A percentile compares a stretch with the other conserved stretches of the same genome.
Conservation (phyloP, 306 rosid species). For the Acacia acuminata region DNA sequence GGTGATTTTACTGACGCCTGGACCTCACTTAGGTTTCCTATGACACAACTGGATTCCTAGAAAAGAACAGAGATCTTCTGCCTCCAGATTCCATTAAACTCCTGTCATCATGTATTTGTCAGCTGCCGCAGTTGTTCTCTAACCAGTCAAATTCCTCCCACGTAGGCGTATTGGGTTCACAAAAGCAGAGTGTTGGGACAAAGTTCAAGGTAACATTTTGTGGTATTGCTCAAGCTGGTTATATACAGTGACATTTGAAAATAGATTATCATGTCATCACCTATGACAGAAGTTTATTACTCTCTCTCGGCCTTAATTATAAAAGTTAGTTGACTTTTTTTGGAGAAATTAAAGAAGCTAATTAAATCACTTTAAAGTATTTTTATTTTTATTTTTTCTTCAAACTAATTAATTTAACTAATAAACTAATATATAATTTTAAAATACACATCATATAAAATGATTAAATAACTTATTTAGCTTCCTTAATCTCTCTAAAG, state of each 20-base stretch:
- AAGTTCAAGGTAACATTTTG: slow-evolving; percentile 71
- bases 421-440: too few relatives aligned
- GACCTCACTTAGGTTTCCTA: slow-evolving; percentile 64
- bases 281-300: background rate
- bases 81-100: slow-evolving; percentile 69
- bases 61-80: slow-evolving; percentile 78
- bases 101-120: slow-evolving; percentile 66
- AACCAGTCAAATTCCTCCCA: slow-evolving; percentile 46
- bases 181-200: slow-evolving; percentile 64
- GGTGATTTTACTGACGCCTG: slow-evolving; percentile 33
- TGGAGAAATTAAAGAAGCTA: too few relatives aligned
- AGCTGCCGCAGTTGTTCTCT: slow-evolving; percentile 59
- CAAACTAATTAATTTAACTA: too few relatives aligned
- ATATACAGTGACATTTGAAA: slow-evolving; percentile 5
- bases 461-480: too few relatives aligned
- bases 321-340: too few relatives aligned
- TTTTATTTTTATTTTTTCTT: too few relatives aligned
- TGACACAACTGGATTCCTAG: slow-evolving; percentile 83
- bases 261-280: slow-evolving; percentile 21
- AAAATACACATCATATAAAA: too few relatives aligned
- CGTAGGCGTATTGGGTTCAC: slow-evolving; percentile 46
- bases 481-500: too few relatives aligned
- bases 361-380: too few relatives aligned
- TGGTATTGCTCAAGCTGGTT: slow-evolving; percentile 15
- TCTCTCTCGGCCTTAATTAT: too few relatives aligned